These are phyloP conservation scores for Herpetospermum pedunculosum DNA, from an alignment of 306 rosid species.

Conservation along the genomic window DNA sequence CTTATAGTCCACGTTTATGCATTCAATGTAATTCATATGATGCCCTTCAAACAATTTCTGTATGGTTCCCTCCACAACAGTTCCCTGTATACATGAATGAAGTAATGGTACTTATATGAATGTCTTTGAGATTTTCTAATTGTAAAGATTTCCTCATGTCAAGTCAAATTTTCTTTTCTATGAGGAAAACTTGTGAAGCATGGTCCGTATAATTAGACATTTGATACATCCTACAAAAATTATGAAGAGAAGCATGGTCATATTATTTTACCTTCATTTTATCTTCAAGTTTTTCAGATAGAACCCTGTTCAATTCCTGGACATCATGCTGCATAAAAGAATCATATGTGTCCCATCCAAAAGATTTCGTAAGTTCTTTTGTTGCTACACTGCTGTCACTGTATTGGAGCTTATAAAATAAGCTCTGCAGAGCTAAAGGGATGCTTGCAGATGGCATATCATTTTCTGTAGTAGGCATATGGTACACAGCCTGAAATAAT, in stretches of 20 bases:
- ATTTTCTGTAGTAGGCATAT: conserved; percentile 90
- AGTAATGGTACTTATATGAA: neutral
- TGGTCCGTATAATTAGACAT: neutral
- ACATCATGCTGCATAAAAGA: conserved; percentile 96
- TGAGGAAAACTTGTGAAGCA: neutral
- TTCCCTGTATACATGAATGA: conserved; percentile 40
- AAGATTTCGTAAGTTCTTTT: conserved; percentile 80
- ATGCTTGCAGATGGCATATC: conserved; percentile 85
- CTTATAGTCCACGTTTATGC: conserved; percentile 98
- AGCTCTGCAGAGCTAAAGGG: conserved; percentile 79
- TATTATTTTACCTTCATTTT: conserved; percentile 61
- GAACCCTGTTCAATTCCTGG: conserved; percentile 77
- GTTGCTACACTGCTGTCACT: conserved; percentile 84
- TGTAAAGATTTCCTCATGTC: neutral
- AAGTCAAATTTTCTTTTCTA: neutral
- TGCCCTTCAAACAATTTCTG: conserved; percentile 98
- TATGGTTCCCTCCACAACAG: conserved; percentile 98
- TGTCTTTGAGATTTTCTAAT: neutral
- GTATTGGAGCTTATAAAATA: conserved; percentile 83
- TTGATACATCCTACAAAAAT: neutral
- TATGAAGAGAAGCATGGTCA: conserved; percentile 9
- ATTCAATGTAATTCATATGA: conserved; percentile 96
- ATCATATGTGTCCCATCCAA: conserved; percentile 94
- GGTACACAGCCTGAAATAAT: conserved; percentile 79
- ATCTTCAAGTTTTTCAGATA: conserved; percentile 84